A percentile compares a stretch with the other conserved stretches of the same genome.
phyloP scores from a whole-genome alignment of 352 stramenopile genomes.

The Pythium rishiriense region DNA sequence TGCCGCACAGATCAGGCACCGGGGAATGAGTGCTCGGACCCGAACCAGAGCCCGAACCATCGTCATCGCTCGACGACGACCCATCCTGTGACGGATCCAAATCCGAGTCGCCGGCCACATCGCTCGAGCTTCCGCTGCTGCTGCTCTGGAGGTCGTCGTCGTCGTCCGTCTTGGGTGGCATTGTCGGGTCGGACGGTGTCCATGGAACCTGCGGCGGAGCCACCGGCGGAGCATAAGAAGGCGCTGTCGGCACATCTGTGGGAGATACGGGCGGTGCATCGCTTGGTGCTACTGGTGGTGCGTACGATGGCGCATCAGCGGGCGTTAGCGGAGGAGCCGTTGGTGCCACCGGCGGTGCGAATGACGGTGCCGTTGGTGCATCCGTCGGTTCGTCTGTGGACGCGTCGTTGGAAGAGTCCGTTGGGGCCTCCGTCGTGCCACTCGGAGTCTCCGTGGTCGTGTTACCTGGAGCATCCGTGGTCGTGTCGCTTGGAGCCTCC shows the following conservation, averaged over 20 bases:
- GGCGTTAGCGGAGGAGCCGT: not conserved
- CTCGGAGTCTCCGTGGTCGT: not conserved
- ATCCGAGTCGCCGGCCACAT: not conserved
- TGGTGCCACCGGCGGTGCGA: not conserved
- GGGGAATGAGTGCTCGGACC: not conserved
- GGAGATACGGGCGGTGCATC: not conserved
- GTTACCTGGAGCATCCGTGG: too few relatives aligned
- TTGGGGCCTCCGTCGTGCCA: not conserved
- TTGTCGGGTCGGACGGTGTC: not conserved
- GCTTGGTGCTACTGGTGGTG: not conserved
- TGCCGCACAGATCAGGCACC: not conserved
- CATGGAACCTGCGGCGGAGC: not conserved
- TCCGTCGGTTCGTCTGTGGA: not conserved
- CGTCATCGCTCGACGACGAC: conserved; percentile 1
- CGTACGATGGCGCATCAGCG: not conserved
- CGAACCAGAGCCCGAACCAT: not conserved
- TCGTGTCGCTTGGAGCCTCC: not conserved
- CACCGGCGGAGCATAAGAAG: too few relatives aligned
- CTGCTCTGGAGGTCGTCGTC: not conserved
- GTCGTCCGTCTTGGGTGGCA: not conserved
- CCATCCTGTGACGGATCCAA: not conserved
- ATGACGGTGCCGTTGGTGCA: not conserved
- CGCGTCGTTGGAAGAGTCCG: not conserved
- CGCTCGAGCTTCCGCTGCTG: not conserved
- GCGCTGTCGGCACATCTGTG: not conserved